Base-by-base conservation (phyloP, 1,284 basidiomycete species). In the Schizophyllum amplum region DNA sequence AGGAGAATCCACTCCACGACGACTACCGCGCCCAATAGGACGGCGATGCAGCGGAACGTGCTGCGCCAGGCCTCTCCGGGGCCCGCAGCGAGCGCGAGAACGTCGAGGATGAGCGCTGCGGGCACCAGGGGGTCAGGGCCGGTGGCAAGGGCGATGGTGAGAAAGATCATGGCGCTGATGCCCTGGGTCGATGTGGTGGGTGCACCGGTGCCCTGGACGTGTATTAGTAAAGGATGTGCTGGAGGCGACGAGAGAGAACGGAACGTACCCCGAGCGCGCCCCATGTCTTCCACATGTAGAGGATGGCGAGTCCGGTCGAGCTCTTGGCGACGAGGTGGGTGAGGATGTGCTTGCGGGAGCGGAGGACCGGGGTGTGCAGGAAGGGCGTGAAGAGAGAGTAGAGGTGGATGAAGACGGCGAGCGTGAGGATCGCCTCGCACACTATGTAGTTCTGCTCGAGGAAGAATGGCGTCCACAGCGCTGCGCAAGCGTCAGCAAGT, bases 81-180 rank as follows among this genome's bases (percentile, higher is more conserved):
- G 4, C 67, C 68, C 26, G 61, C 62, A 17, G 64, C 52, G 24
- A 72, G 65, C 22, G 67, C 65, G 17, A 62, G 53, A 47, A 72
- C 63, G 54, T 69, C 63, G 55, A 67, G 68, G 6, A 70, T 57
- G 6, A 72, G 62, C 54, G 65, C 69, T 3, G 71, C 47, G 1
- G 68, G 66, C 20, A 73, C 60, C 4, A 65, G 70, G 42, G 70
- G 70, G 59, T 72, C 70, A 24, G 71, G 71, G 4, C 70, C 71
- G 24, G 69, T 67, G n/a, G 67, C 67, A 50, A 71, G 57, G 22
- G 68, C 68, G 23, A 13, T 24, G 17, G 49, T 4, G 27, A 52
- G 54, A 51, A 25, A 51, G 11, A 49, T 9, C 21, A 53, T 26
- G 55, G 59, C 65, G 47, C 62, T 66, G 55, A 7, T 65, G 56